These are phyloP conservation scores for Castanospermum australe DNA, from an alignment of 306 rosid genomes.

Conservation along the genomic window DNA sequence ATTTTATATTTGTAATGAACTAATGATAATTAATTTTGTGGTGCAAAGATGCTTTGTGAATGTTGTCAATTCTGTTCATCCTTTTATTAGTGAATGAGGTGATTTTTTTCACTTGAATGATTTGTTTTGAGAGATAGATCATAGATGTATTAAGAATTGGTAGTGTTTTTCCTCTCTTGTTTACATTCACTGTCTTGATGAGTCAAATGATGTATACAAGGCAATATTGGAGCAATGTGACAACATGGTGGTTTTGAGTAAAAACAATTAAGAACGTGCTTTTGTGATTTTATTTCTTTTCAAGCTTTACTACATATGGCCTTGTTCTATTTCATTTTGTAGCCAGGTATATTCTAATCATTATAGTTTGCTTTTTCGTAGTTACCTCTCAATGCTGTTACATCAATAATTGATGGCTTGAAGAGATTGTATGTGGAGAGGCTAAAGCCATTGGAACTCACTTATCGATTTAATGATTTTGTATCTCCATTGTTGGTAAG, in stretches of 20 bases:
- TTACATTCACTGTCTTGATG: neutral
- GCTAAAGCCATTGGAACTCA: slow-evolving; percentile 81
- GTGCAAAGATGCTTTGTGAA: slow-evolving; percentile 1
- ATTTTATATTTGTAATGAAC: neutral
- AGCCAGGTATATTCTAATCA: neutral
- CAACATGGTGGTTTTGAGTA: neutral
- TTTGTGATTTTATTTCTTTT: slow-evolving; percentile 9
- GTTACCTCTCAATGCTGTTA: slow-evolving; percentile 70
- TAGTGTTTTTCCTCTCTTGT: neutral
- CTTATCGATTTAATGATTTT: slow-evolving; percentile 89
- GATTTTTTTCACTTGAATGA: neutral
- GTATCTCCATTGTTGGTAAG: slow-evolving; percentile 76
- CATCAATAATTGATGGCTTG: slow-evolving; percentile 88
- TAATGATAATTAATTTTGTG: neutral
- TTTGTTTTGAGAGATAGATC: neutral
- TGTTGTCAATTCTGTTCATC: too few species aligned
- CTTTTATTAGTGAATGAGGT: slow-evolving; percentile 1
- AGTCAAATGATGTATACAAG: neutral
- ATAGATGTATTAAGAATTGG: neutral
- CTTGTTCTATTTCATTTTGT: slow-evolving; percentile 2
- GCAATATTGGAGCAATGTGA: neutral
- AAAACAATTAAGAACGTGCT: neutral
- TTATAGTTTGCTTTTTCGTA: slow-evolving; percentile 30
- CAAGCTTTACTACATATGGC: neutral
- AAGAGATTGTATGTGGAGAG: slow-evolving; percentile 78